These are phyloP conservation scores for Funneliformis geosporum DNA, from an alignment of 192 early-diverging fungal species.

Conservation along the genomic window DNA sequence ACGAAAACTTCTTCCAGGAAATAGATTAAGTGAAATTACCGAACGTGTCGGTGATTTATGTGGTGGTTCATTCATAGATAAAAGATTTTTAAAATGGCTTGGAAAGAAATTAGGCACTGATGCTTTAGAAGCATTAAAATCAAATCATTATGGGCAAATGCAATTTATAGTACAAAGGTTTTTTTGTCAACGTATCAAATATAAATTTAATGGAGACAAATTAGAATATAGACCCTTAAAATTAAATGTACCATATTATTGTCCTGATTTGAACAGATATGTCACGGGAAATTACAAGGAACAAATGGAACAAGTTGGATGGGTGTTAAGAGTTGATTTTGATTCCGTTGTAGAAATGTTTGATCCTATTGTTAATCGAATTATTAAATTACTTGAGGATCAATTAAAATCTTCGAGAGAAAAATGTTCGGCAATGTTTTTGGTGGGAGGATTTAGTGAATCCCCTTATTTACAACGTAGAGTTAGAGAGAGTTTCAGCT, in stretches of 20 bases:
- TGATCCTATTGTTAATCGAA: constrained; percentile 56
- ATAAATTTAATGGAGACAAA: neutral
- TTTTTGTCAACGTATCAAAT: constrained; percentile 16
- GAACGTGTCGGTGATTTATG: constrained; percentile 26
- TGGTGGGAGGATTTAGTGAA: constrained; percentile 61
- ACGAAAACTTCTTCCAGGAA: neutral
- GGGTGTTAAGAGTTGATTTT: constrained; percentile 44
- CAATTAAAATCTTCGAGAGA: constrained; percentile 45
- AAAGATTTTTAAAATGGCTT: constrained; percentile 23
- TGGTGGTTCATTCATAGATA: constrained; percentile 12
- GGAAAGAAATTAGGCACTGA: constrained; percentile 3
- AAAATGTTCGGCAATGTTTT: constrained; percentile 51
- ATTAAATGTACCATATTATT: constrained; percentile 1
- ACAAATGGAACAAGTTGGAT: constrained; percentile 35
- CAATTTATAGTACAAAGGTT: constrained; percentile 19
- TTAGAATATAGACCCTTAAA: neutral
- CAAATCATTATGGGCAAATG: constrained; percentile 11
- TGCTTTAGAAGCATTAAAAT: constrained; percentile 1
- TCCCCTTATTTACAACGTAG: constrained; percentile 53
- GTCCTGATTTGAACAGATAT: constrained; percentile 11
- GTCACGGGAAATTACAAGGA: constrained; percentile 36
- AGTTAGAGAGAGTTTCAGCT: constrained; percentile 52
- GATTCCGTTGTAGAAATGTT: constrained; percentile 56
- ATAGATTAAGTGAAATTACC: constrained; percentile 32
- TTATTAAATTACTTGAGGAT: constrained; percentile 51